Conservation (phyloP, 179 eudicot genomes). For the Beta lomatogona region DNA sequence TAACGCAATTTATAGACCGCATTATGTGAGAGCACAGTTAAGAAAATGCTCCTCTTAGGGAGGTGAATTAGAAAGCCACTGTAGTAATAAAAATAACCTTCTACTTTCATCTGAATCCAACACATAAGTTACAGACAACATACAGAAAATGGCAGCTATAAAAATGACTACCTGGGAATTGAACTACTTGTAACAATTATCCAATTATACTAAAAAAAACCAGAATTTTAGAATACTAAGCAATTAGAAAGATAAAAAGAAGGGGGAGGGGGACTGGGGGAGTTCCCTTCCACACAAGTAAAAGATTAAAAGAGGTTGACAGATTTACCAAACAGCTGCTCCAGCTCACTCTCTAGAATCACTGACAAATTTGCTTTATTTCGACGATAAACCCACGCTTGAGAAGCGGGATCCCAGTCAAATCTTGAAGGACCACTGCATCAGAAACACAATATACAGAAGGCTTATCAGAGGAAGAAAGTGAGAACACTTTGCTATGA, state of each 20-base stretch:
- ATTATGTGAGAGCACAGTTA: too few species aligned
- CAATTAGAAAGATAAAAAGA: background rate
- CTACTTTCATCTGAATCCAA: background rate
- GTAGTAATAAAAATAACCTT: background rate
- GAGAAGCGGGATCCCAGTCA: conserved; percentile 43
- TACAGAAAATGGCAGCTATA: background rate
- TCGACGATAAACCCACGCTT: conserved; percentile 44
- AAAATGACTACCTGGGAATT: background rate
- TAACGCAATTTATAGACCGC: too few species aligned
- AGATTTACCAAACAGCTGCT: conserved; percentile 64
- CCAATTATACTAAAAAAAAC: background rate
- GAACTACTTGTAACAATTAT: background rate
- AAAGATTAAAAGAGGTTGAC: conserved; percentile 53
- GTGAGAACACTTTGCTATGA: background rate
- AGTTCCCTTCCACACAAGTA: conserved; percentile 34
- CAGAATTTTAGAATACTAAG: background rate
- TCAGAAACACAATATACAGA: conserved; percentile 2
- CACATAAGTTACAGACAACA: background rate
- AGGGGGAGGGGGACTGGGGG: too few species aligned
- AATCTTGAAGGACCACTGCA: conserved; percentile 51
- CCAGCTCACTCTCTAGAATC: conserved; percentile 59
- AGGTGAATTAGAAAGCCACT: background rate
- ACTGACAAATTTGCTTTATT: conserved; percentile 43
- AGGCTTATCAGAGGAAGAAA: background rate
- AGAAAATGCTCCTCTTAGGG: too few species aligned